A percentile compares a stretch with the other conserved stretches of the same genome.
phyloP scores from a whole-genome alignment of 192 early-diverging fungal species.

The Coemansia sp. region DNA sequence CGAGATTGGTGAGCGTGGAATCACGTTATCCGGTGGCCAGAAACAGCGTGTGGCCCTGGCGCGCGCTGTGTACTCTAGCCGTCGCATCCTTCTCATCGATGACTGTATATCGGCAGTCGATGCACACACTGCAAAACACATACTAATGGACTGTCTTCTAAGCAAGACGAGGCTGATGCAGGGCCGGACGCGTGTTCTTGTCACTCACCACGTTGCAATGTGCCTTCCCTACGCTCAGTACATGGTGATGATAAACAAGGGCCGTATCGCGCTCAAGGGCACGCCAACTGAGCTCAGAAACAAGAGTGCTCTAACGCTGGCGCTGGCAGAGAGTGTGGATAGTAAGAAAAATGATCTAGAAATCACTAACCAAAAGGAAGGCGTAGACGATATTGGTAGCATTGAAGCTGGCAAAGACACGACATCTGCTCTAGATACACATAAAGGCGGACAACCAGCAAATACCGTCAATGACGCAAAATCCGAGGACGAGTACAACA shows the following conservation, averaged over 20 bases:
- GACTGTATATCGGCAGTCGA: conserved; percentile 93
- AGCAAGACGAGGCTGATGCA: conserved; percentile 61
- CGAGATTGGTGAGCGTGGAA: conserved; percentile 89
- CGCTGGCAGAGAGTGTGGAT: not conserved
- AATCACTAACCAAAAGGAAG: not conserved
- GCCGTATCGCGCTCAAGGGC: conserved; percentile 58
- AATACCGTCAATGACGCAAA: not conserved
- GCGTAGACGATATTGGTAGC: not conserved
- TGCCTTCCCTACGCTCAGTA: conserved; percentile 50
- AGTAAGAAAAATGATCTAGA: not conserved
- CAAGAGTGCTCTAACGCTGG: conserved; percentile 35
- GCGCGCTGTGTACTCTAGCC: conserved; percentile 75
- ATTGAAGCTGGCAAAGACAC: not conserved
- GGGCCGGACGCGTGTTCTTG: conserved; percentile 78
- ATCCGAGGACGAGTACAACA: conserved; percentile 17
- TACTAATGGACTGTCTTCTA: conserved; percentile 74
- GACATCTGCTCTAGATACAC: conserved; percentile 5
- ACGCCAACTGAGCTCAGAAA: conserved; percentile 50
- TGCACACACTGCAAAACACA: conserved; percentile 83
- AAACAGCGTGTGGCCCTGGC: conserved; percentile 82
- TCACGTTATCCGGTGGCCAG: conserved; percentile 80
- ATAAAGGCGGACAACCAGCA: conserved; percentile 18
- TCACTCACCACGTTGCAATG: conserved; percentile 80
- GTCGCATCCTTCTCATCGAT: conserved; percentile 64
- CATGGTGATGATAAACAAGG: conserved; percentile 57